Evolutionary conservation across 2,329 filamentous ascomycete species (phyloP), one percentile per base, ranked within the genome.

Genomic region (Elsinoe australis): DNA sequence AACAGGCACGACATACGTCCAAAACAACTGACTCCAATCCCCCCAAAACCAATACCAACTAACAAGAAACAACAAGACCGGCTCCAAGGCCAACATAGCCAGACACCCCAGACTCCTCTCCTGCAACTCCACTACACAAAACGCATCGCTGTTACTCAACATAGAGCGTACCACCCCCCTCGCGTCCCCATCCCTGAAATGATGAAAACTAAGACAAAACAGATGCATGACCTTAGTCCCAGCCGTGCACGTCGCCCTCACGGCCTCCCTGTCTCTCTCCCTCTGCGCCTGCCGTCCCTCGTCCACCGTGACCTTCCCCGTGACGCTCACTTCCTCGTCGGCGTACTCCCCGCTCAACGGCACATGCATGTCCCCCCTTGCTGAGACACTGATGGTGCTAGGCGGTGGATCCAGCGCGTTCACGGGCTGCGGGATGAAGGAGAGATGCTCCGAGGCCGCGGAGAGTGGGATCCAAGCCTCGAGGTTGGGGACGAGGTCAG

Each of bases 111-210:
- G 3, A 2, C 54, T 52, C 1, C 83, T 76, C 55, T 82, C 79
- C 62, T 87, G 83, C n/a, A 87, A 71, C 64, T 87, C 83, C 53
- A 87, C 80, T 51, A 88, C 84, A 6, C 74, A 81, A 56, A 87
- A 82, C 0, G 77, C 83, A 52, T 83, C 74, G 46, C 77, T 75
- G 0, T 76, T 84, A 55, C 77, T 70, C 29, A 86, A 63, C 0
- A 81, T 82, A 59, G 83, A 79, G 46, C 69, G 70, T 24, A 89
- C 61, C 22, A 87, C 82, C 6, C 71, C 69, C 19, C 61, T 66
- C 0, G 81, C 84, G 14, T 80, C 64, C 3, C 66, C 65, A 57
- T 87, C 80, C 52, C 80, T 74, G 55, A 88, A 88, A 65, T 88
- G 84, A 63, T 88, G 85, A 58, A 89, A 89, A 1, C 82, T 77